Evolutionary conservation across 768 basidiomycete genomes (phyloP).

Genomic region (Psilocybe subaeruginosa): DNA sequence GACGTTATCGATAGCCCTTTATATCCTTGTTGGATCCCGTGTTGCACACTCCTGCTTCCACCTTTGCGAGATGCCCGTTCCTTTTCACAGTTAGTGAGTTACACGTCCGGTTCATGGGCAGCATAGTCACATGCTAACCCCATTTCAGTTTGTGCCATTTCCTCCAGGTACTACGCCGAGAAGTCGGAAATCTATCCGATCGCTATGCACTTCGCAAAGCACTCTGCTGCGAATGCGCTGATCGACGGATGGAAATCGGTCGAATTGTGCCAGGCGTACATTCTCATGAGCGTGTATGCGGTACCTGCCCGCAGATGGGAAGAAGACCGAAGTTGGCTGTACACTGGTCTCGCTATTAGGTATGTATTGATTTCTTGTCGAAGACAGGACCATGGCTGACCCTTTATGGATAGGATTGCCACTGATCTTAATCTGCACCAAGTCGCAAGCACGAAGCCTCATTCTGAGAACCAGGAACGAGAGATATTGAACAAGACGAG

Average conservation of each 20-base stretch:
- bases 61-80: constrained; percentile 86
- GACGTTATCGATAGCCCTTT: constrained; percentile 47
- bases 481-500: constrained; percentile 84
- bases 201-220: constrained; percentile 88
- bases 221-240: constrained; percentile 78
- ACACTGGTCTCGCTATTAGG: constrained; percentile 87
- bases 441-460: constrained; percentile 58
- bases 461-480: constrained; percentile 75
- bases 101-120: background rate
- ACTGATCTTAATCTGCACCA: constrained; percentile 89
- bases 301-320: constrained; percentile 86
- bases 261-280: constrained; percentile 90
- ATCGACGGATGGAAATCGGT: constrained; percentile 86
- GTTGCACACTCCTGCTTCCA: constrained; percentile 78
- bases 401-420: constrained; percentile 59
- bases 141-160: constrained; percentile 76
- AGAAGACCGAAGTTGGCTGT: constrained; percentile 89
- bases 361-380: constrained; percentile 23
- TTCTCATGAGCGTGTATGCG: constrained; percentile 82
- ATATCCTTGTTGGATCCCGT: constrained; percentile 81
- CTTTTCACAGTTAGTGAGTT: constrained; percentile 83
- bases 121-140: constrained; percentile 2
- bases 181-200: constrained; percentile 86
- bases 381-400: background rate
- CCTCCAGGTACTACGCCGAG: constrained; percentile 77